These are phyloP conservation scores for Leccinum rimulosum DNA, from an alignment of 768 basidiomycete genomes.

Conservation along the genomic window DNA sequence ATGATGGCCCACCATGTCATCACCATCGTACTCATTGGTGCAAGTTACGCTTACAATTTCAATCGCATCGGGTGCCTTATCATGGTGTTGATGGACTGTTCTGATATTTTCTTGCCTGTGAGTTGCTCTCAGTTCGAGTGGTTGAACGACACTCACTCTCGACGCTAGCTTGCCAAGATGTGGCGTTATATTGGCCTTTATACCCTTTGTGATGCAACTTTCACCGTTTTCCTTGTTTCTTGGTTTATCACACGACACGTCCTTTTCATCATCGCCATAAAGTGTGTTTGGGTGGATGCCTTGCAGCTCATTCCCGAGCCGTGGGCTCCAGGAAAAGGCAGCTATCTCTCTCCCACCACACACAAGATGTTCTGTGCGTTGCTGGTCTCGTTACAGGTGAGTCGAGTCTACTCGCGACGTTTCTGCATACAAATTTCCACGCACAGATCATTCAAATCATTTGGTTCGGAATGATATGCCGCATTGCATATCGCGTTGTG, in stretches of 20 bases:
- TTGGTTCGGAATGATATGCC: constrained; percentile 87
- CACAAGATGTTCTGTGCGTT: constrained; percentile 51
- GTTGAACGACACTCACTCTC: not conserved
- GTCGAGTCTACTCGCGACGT: not conserved
- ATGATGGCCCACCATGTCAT: constrained; percentile 97
- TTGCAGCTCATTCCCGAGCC: constrained; percentile 45
- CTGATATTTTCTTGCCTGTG: constrained; percentile 90
- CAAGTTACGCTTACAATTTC: constrained; percentile 79
- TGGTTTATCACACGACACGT: constrained; percentile 92
- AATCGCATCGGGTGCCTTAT: constrained; percentile 89
- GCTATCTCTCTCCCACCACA: constrained; percentile 48
- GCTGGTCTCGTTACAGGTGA: constrained; percentile 63
- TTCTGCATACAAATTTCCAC: constrained; percentile 6
- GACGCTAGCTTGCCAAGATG: constrained; percentile 87
- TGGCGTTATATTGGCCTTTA: constrained; percentile 75
- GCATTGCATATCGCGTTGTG: constrained; percentile 79
- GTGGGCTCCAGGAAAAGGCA: constrained; percentile 60
- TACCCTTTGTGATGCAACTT: constrained; percentile 67
- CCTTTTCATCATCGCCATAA: constrained; percentile 72
- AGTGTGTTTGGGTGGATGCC: constrained; percentile 53
- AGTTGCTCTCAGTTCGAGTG: constrained; percentile 30
- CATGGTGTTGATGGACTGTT: constrained; percentile 91
- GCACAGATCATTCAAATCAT: constrained; percentile 65
- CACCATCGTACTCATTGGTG: constrained; percentile 72
- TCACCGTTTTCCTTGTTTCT: constrained; percentile 79